Evolutionary conservation across 164 flowering plant genomes (phyloP).

Genomic region (Euptelea pleiosperma): DNA sequence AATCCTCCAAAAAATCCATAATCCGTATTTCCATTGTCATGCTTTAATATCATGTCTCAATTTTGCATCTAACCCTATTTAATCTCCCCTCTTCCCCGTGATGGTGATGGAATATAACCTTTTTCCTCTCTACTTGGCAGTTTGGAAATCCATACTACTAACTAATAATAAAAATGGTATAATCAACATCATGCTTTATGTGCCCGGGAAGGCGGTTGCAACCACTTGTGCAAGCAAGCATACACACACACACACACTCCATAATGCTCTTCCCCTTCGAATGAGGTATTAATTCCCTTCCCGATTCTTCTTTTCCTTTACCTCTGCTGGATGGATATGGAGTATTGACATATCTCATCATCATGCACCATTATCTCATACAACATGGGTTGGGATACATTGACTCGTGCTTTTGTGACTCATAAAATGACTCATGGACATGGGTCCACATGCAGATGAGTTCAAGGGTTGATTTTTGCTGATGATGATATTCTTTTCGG

Average conservation of each 20-base stretch:
- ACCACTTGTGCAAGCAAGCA: conserved; percentile 19
- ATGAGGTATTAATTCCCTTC: conserved; percentile 17
- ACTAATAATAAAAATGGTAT: too few relatives aligned
- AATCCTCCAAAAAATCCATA: too few relatives aligned
- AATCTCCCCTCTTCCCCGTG: background rate
- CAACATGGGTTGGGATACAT: too few relatives aligned
- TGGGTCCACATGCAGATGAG: too few relatives aligned
- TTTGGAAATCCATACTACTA: too few relatives aligned
- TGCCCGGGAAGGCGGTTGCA: conserved; percentile 18
- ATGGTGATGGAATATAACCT: background rate
- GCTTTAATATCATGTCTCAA: conserved; percentile 6
- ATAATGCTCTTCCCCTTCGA: conserved; percentile 7
- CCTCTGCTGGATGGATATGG: too few relatives aligned
- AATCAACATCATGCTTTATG: conserved; percentile 18
- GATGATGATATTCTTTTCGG: too few relatives aligned
- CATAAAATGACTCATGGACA: too few relatives aligned
- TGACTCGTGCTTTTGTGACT: too few relatives aligned
- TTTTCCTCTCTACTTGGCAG: background rate
- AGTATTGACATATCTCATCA: too few relatives aligned
- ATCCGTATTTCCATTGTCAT: background rate
- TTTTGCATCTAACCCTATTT: conserved; percentile 19
- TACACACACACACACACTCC: conserved; percentile 6
- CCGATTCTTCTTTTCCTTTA: background rate
- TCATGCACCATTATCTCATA: too few relatives aligned
- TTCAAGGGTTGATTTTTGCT: too few relatives aligned